phyloP scores from a whole-genome alignment of 495 filamentous ascomycete genomes.

The Ramalina peruviana region DNA sequence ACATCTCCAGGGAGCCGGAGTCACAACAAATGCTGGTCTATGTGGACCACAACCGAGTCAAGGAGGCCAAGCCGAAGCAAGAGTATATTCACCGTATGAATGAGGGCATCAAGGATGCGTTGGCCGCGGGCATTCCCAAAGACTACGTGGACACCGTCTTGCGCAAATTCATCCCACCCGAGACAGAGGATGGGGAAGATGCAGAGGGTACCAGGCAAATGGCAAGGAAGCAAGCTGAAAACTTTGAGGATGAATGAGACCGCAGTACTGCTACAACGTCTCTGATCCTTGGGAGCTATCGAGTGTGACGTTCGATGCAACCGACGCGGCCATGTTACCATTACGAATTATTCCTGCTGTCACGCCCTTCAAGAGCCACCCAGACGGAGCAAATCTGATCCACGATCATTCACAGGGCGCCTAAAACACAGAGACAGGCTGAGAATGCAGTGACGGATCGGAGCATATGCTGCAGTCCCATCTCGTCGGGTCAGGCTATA shows the following conservation, averaged over 20 bases:
- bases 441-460: no score
- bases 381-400: no score
- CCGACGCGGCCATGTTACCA: no score
- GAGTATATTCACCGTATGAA: slow-evolving; percentile 63
- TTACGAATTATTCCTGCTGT: no score
- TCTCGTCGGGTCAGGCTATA: no score
- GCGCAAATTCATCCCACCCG: slow-evolving; percentile 42
- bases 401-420: no score
- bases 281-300: no score
- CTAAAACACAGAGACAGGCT: no score
- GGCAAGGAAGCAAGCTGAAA: slow-evolving; percentile 5
- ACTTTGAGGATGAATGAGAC: not conserved
- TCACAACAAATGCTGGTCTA: slow-evolving; percentile 37
- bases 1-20: not conserved
- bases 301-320: no score
- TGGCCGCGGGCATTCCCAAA: slow-evolving; percentile 39
- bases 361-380: no score
- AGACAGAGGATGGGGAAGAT: not conserved
- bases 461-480: no score
- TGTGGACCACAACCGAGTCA: slow-evolving; percentile 33
- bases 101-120: slow-evolving; percentile 46
- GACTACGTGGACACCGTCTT: slow-evolving; percentile 43
- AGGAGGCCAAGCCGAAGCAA: slow-evolving; percentile 29
- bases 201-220: not conserved
- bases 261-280: no score